Conservation (phyloP, 192 early-diverging fungal genomes). For the Coemansia biformis region DNA sequence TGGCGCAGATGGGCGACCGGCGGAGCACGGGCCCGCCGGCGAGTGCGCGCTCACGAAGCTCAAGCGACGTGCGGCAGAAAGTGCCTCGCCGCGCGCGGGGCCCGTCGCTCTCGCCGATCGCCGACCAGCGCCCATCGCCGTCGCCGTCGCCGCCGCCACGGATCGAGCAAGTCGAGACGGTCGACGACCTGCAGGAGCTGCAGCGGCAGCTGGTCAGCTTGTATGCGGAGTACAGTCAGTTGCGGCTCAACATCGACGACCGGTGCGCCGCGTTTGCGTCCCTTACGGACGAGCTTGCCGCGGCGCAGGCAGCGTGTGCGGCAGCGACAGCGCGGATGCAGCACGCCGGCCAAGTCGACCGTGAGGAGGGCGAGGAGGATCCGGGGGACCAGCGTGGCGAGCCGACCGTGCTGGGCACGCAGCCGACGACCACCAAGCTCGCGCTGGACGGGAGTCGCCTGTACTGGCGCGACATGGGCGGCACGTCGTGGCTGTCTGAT, state of each 20-base stretch:
- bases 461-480: constrained; percentile 21
- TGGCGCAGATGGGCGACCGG: constrained; percentile 19
- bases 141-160: constrained; percentile 8
- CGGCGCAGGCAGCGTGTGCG: constrained; percentile 6
- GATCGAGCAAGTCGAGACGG: constrained; percentile 15
- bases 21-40: constrained; percentile 3
- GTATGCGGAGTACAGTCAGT: constrained; percentile 39
- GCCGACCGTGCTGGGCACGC: constrained; percentile 12
- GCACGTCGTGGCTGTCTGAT: constrained; percentile 32
- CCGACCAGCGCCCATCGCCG: constrained; percentile 5
- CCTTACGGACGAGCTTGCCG: constrained; percentile 19
- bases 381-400: constrained; percentile 9
- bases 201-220: constrained; percentile 7
- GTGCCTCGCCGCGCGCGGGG: constrained; percentile 13
- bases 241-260: constrained; percentile 30
- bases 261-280: constrained; percentile 17
- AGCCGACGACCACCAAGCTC: constrained; percentile 15
- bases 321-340: not conserved
- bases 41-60: constrained; percentile 3
- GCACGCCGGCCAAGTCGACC: constrained; percentile 17
- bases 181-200: constrained; percentile 28
- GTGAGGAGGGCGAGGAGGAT: constrained; percentile 45
- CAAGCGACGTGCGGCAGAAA: not conserved
- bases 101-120: constrained; percentile 28
- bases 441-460: constrained; percentile 22